Conservation (phyloP, 1,139 yeast species). For the Pichia cactophila region DNA sequence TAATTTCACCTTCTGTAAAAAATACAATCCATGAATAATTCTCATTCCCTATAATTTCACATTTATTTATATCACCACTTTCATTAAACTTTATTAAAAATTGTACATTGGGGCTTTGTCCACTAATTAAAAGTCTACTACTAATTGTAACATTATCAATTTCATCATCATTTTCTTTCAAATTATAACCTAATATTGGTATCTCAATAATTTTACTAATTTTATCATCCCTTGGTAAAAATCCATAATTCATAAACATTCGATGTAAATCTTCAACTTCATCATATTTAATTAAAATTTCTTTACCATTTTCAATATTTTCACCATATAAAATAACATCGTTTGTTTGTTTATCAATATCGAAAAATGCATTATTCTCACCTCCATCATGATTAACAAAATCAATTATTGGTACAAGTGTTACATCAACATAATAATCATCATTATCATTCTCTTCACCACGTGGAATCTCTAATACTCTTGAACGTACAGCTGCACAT, state of each 20-base stretch:
- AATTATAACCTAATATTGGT: slow-evolving; percentile 25
- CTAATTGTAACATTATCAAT: slow-evolving; percentile 1
- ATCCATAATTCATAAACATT: slow-evolving; percentile 52
- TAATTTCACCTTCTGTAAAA: slow-evolving; percentile 9
- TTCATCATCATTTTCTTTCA: background rate
- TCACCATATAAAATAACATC: slow-evolving; percentile 37
- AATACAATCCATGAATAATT: slow-evolving; percentile 27
- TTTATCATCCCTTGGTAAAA: slow-evolving; percentile 35
- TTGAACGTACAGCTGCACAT: slow-evolving; percentile 44
- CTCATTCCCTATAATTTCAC: slow-evolving; percentile 24
- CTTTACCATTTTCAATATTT: slow-evolving; percentile 21
- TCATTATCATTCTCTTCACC: slow-evolving; percentile 19
- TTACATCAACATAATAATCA: slow-evolving; percentile 43
- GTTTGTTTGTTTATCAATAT: slow-evolving; percentile 41
- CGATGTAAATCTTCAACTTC: slow-evolving; percentile 39
- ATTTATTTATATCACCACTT: slow-evolving; percentile 12
- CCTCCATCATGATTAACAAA: slow-evolving; percentile 53
- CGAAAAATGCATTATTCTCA: slow-evolving; percentile 48
- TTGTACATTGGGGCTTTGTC: slow-evolving; percentile 29
- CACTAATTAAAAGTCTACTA: slow-evolving; percentile 20
- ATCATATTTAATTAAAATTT: slow-evolving; percentile 44
- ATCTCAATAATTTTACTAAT: slow-evolving; percentile 20
- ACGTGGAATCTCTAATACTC: slow-evolving; percentile 58
- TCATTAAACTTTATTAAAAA: slow-evolving; percentile 23
- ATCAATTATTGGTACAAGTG: slow-evolving; percentile 60